Base-by-base conservation (phyloP, 345 rosid species). In the Psidium friedrichsthalianum region DNA sequence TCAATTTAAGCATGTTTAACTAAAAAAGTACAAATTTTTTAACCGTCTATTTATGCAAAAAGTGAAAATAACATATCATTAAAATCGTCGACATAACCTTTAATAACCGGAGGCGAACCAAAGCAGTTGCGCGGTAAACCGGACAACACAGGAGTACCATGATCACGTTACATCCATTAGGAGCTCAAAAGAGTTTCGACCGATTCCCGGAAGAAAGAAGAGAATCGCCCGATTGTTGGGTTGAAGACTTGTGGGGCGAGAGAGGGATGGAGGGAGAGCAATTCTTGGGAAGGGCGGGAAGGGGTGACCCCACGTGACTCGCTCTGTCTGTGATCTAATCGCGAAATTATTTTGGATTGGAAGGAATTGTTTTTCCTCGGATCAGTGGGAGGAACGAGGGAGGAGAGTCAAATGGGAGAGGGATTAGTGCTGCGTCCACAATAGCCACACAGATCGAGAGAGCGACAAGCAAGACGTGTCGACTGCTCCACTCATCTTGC, bases 401-500 rank as follows among this genome's bases (percentile, higher is more conserved):
- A 36, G 13, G 47, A 69, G 18, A 36, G 78, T 69, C 78, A 69
- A 69, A 69, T 5, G 44, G 5, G 74, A 1, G 47, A 36, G 78
- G 20, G 22, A 20, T 18, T 32, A 8, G 47, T 36, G 78, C 40
- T 36, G 24, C 10, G 78, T 69, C 78, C 78, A 32, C 47, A 69
- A 69, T 69, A n/a, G 20, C 24, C 86, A 64, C 82, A 13, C 59
- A 74, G 25, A 69, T 49, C 56, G 82, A 47, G 58, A 74, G 64
- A 16, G 82, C 32, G 61, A 32, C 52, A 7, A 76, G 22, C 74
- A 36, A 51, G 84, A 89, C 90, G 88, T 92, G 93, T 88, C 83
- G 82, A 87, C 85, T 89, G 80, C 85, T 56, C 88, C 93, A 82
- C 85, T 51, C 76, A 18, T 82, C 87, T 82, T 84, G 84, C 83